Conservation (phyloP, 805 yeast species). For the Lachancea quebecensis region DNA sequence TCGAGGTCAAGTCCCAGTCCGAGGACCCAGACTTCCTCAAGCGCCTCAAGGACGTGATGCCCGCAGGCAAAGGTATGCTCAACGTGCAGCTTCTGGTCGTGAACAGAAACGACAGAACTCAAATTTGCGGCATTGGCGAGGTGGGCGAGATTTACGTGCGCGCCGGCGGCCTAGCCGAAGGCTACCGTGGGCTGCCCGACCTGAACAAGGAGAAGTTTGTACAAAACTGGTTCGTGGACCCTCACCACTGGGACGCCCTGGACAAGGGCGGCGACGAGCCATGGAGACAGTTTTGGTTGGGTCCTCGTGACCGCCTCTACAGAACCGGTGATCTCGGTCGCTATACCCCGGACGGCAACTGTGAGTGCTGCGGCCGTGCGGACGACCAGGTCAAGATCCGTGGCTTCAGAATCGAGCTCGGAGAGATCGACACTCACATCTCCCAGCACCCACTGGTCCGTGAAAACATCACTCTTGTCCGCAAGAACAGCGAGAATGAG, state of each 20-base stretch:
- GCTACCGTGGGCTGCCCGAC: constrained; percentile 88
- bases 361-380: constrained; percentile 97
- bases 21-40: constrained; percentile 68
- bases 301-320: constrained; percentile 93
- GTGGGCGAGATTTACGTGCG: constrained; percentile 98
- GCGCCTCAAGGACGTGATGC: constrained; percentile 89
- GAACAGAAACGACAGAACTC: constrained; percentile 79
- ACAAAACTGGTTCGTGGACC: constrained; percentile 81
- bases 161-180: constrained; percentile 97
- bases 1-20: constrained; percentile 70
- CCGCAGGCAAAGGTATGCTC: constrained; percentile 97
- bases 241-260: constrained; percentile 51
- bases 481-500: constrained; percentile 88
- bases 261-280: constrained; percentile 45
- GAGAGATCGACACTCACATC: constrained; percentile 95
- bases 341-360: constrained; percentile 93
- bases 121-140: constrained; percentile 97
- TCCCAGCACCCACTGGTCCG: constrained; percentile 90
- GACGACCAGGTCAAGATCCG: constrained; percentile 98
- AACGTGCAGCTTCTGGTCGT: constrained; percentile 93
- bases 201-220: constrained; percentile 82
- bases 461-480: constrained; percentile 86
- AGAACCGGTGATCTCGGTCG: constrained; percentile 98
- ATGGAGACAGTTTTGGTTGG: constrained; percentile 81
- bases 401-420: constrained; percentile 96